Conservation (phyloP, 2,329 filamentous ascomycete genomes). For the Xylariaceae sp. region DNA sequence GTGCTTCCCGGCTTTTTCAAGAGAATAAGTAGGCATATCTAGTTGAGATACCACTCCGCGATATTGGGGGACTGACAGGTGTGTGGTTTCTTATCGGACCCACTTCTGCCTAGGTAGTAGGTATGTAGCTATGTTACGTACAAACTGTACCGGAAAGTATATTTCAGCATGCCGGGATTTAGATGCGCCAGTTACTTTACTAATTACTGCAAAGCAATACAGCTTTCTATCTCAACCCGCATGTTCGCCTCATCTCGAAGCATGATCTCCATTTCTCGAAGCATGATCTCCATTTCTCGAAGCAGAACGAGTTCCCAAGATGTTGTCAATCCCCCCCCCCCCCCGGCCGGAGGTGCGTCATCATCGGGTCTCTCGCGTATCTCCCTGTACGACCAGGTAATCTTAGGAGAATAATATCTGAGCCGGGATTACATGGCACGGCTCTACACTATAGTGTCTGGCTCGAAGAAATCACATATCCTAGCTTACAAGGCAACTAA, state of each 20-base stretch:
- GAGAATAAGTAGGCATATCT: too few relatives aligned
- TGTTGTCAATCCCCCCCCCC: neutral
- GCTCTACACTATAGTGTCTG: neutral
- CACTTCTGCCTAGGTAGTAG: too few relatives aligned
- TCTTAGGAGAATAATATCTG: slow-evolving; percentile 1
- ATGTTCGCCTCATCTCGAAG: neutral
- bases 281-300: neutral
- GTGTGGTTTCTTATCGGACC: too few relatives aligned
- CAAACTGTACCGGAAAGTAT: too few relatives aligned
- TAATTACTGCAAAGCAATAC: neutral
- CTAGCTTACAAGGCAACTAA: neutral
- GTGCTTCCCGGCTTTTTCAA: too few relatives aligned
- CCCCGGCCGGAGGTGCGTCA: neutral
- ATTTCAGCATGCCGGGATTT: too few relatives aligned
- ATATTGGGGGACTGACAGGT: too few relatives aligned
- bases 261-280: neutral
- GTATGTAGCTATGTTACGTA: too few relatives aligned
- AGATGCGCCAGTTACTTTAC: neutral
- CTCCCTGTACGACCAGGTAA: slow-evolving; percentile 9
- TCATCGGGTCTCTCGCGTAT: slow-evolving; percentile 6
- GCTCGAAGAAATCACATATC: neutral
- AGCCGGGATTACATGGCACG: neutral
- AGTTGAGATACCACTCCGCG: too few relatives aligned
- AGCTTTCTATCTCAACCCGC: neutral
- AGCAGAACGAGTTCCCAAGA: neutral